Base-by-base conservation (phyloP, 306 rosid genomes). In the Neltuma alba region DNA sequence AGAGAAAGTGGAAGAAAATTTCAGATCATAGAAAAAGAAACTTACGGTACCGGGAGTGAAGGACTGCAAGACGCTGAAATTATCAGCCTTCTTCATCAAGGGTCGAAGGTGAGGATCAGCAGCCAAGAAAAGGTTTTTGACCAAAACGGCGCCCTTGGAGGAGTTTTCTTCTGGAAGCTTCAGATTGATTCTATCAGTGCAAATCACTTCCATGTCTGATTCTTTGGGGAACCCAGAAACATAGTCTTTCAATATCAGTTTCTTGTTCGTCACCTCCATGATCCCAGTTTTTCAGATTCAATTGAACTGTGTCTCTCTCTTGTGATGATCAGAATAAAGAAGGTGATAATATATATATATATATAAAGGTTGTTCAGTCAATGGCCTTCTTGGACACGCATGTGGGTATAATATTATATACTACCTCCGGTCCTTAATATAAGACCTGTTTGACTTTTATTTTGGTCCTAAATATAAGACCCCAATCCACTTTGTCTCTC, bases 61-160 rank as follows among this genome's bases (percentile, higher is more conserved):
- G 54, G 88, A 81, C 33, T 18, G 45, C 54, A 77, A 31, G 1
- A 79, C 77, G 30, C 65, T 71, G 33, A 18, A 6, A 23, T 27
- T 60, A 34, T 79, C 64, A 71, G 31, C 50, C 50, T 61, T 71
- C 2, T 79, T 63, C 77, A 71, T 83, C 15, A 79, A 72, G 23
- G 72, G 72, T 14, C 82, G 85, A 79, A 83, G 75, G 75, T 77
- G 83, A 0, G 93, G 91, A 78, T 89, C 91, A 21, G 91, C 87
- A 41, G 89, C 79, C 50, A 88, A 72, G 86, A 81, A 83, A 44
- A 89, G 89, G 62, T 87, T 89, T 60, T 89, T 87, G 11, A 89
- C 78, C 58, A 89, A 61, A 44, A 89, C 73, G n/a, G n/a, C n/a
- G 5, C 82, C 78, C 7, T 74, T 55, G 45, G 76, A 77, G 5